Evolutionary conservation across 2,329 filamentous ascomycete species (phyloP).

Genomic region (Colletotrichum liaoningense): DNA sequence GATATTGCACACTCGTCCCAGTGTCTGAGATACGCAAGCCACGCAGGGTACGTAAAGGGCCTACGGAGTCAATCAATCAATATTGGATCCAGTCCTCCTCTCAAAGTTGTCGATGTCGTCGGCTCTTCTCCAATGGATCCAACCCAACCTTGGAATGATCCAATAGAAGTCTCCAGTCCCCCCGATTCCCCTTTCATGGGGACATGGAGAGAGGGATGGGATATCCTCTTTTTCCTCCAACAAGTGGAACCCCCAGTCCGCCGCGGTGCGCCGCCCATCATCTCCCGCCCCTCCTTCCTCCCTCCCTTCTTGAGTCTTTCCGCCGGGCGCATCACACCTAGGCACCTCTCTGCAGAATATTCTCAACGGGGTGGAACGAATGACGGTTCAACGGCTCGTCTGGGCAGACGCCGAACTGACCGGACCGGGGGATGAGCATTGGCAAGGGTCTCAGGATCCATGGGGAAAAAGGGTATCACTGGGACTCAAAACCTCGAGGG

Average conservation of each 20-base stretch:
- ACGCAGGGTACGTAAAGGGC: constrained; percentile 4
- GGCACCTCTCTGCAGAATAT: constrained; percentile 9
- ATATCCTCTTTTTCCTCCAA: neutral
- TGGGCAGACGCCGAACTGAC: neutral
- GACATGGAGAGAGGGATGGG: neutral
- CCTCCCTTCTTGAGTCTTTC: neutral
- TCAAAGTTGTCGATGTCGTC: neutral
- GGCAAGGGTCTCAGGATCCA: neutral
- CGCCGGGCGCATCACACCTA: constrained; percentile 4
- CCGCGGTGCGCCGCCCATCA: constrained; percentile 20
- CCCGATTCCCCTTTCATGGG: neutral
- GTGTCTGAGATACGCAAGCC: neutral
- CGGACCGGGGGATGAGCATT: neutral
- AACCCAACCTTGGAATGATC: neutral
- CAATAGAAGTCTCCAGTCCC: neutral
- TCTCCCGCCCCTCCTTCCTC: neutral
- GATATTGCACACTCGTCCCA: neutral
- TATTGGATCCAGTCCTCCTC: constrained; percentile 6
- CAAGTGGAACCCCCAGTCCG: constrained; percentile 1
- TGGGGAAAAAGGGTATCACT: neutral
- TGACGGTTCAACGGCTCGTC: neutral
- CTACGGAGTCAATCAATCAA: constrained; percentile 5
- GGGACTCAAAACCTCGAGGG: neutral
- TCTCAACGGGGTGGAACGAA: constrained; percentile 7
- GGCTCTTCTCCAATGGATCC: neutral